Percentiles rank a stretch among this genome's conserved stretches.
phyloP scores from a whole-genome alignment of 2,329 filamentous ascomycete species.

The Ceratocystis lukuohia region DNA sequence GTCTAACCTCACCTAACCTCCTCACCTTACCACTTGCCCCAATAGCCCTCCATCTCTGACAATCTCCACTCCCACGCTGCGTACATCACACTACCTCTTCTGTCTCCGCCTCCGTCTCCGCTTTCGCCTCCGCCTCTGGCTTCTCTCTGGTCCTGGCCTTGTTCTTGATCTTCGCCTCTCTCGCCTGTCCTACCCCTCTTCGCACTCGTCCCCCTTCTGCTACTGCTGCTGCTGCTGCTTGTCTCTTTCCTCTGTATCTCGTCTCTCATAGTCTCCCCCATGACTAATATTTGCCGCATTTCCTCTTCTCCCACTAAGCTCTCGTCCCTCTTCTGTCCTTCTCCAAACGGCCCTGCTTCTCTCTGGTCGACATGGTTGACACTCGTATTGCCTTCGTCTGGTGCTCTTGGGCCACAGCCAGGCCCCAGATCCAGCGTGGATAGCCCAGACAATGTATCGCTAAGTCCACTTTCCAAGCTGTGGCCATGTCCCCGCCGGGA shows the following conservation, averaged over 20 bases:
- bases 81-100: background rate
- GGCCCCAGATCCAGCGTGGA: background rate
- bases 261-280: background rate
- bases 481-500: background rate
- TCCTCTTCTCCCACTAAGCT: background rate
- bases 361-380: background rate
- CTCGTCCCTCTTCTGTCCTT: background rate
- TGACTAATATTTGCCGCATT: conserved; percentile 1
- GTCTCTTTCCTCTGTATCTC: background rate
- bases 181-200: background rate
- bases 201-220: background rate
- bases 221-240: background rate
- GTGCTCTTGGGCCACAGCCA: background rate
- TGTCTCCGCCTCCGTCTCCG: background rate
- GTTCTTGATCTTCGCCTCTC: background rate
- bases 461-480: background rate
- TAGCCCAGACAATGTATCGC: background rate
- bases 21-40: background rate
- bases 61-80: background rate
- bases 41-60: background rate
- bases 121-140: background rate
- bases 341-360: background rate
- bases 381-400: background rate
- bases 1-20: too few species aligned
- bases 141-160: background rate